Conservation (phyloP, 345 rosid species). For the Ailanthus altissimus region DNA sequence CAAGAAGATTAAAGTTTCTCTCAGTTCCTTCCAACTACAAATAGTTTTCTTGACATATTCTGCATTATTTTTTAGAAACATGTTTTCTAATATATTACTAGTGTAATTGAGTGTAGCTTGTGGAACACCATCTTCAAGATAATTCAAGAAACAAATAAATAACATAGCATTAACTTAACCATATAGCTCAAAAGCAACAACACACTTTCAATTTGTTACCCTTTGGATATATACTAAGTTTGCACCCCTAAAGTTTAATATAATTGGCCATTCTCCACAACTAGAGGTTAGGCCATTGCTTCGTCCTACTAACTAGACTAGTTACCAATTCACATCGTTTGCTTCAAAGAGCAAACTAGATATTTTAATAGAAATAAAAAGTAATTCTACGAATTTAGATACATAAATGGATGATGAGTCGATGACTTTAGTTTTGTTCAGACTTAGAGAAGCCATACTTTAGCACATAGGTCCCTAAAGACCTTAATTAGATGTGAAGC, state of each 20-base stretch:
- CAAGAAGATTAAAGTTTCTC: slow-evolving; percentile 69
- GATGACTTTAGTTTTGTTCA: no score
- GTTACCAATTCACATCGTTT: neutral
- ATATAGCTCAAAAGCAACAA: slow-evolving; percentile 11
- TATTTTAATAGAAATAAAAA: no score
- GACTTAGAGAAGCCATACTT: no score
- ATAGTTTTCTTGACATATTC: slow-evolving; percentile 61
- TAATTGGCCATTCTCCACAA: neutral
- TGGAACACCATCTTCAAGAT: slow-evolving; percentile 45
- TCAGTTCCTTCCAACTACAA: slow-evolving; percentile 61
- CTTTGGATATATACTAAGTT: neutral
- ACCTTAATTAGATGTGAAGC: no score
- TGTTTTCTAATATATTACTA: slow-evolving; percentile 82
- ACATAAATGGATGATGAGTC: no score
- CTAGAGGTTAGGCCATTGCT: neutral
- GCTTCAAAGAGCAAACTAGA: no score
- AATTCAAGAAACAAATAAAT: slow-evolving; percentile 8
- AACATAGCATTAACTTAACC: slow-evolving; percentile 10
- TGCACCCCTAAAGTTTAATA: neutral
- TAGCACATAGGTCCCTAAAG: no score
- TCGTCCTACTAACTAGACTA: neutral
- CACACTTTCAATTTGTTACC: neutral
- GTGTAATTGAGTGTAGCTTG: slow-evolving; percentile 76
- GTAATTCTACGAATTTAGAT: no score
- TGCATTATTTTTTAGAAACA: slow-evolving; percentile 62